A percentile compares a stretch with the other conserved stretches of the same genome.
Conservation (phyloP, 768 basidiomycete genomes). For the Rhodotorula diobovata region DNA sequence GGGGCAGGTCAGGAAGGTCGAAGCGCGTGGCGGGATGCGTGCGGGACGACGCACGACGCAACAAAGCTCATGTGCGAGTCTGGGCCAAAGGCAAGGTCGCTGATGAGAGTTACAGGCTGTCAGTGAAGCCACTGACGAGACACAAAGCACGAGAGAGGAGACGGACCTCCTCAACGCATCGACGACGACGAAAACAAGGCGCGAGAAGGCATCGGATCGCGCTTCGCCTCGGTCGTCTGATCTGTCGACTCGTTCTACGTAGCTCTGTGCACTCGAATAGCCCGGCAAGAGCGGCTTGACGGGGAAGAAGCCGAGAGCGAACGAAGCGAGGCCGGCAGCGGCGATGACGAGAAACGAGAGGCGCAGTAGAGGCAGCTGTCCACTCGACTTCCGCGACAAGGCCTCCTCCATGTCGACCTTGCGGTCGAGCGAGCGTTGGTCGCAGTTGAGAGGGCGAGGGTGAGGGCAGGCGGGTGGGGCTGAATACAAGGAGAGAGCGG, state of each 20-base stretch:
- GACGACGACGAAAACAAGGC: constrained; percentile 35
- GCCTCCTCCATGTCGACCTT: too few species aligned
- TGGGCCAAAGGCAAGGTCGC: constrained; percentile 25
- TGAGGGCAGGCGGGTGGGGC: too few species aligned
- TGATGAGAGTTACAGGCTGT: not conserved
- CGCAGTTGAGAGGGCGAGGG: too few species aligned
- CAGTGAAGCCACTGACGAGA: not conserved
- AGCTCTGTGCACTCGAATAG: not conserved
- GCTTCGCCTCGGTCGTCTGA: too few species aligned
- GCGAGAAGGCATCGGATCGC: constrained; percentile 7
- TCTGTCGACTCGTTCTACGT: too few species aligned
- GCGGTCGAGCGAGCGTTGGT: too few species aligned
- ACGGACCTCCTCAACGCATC: constrained; percentile 35
- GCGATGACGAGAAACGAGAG: not conserved
- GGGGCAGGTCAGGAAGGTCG: not conserved
- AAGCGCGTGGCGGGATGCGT: not conserved
- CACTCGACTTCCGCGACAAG: too few species aligned
- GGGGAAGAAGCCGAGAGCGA: constrained; percentile 31
- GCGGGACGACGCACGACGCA: not conserved
- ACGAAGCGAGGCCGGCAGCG: constrained; percentile 7
- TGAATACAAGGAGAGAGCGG: too few species aligned
- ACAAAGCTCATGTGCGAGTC: constrained; percentile 20
- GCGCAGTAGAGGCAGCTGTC: not conserved
- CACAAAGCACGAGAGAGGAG: not conserved
- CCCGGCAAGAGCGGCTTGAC: constrained; percentile 31